Base-by-base conservation (phyloP, 495 filamentous ascomycete genomes). In the Jackrogersella multiformis region DNA sequence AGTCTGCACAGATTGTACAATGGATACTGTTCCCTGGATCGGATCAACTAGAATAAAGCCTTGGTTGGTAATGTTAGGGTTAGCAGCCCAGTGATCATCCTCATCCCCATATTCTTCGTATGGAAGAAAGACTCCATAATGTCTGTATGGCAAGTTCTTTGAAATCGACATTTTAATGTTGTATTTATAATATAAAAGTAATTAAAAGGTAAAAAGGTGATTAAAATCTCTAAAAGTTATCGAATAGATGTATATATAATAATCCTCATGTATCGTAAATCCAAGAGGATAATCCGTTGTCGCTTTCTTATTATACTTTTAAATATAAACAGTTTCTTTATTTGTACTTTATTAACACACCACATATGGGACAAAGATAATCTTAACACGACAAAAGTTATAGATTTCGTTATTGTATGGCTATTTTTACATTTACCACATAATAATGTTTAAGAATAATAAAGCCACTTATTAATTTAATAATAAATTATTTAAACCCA, bases 71-170 rank as follows among this genome's bases (percentile, higher is more conserved):
- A 39, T 41, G 0, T 26, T 3, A 26, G 34, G 35, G 20, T 55
- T 21, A 2, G 4, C 12, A 16, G 34, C 16, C 52, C 52, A 55
- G 20, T 39, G 0, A 13, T 51, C 15, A n/a, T 16, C 36, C 4
- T 55, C 1, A 13, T 34, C 7, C 28, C 3, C 36, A 5, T 3
- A 1, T 16, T 18, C 1, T 55, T 23, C 30, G 12, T 28, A 41
- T 18, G 52, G 52, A 35, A 55, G 3, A 28, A n/a, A 41, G 34
- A 55, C 20, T 21, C 52, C 52, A 28, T 39, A 24, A 20, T 55
- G 35, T 16, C 21, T 20, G 52, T 41, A 55, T 15, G 13, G 9
- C 2, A 12, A 35, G 23, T 15, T n/a, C 12, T 18, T 32, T 35
- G 28, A 7, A 16, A 6, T 41, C 34, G 49, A 36, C 49, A 53